Base-by-base conservation (phyloP, 352 stramenopile genomes). In the Globisporangium cederbergense region DNA sequence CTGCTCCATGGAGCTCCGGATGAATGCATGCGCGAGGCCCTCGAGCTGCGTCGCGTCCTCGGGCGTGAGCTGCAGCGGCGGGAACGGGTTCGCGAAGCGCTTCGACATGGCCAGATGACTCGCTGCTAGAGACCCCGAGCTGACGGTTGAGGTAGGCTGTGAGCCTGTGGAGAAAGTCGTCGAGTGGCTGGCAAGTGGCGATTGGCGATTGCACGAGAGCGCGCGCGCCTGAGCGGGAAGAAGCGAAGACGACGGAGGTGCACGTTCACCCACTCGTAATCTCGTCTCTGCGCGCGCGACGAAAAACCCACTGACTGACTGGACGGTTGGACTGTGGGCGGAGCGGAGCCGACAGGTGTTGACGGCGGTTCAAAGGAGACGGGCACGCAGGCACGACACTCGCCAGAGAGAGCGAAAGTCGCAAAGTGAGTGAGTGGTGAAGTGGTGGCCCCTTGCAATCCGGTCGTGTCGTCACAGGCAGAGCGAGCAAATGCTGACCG, bases 41-140 rank as follows among this genome's bases (percentile, higher is more conserved):
- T 67, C 42, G 62, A 63, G 55, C 40, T 58, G 30, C 34, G 22
- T 32, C 32, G 43, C 54, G 34, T 67, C 62, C 22, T 67, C 45
- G 22, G 38, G 9, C 10, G 38, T 64, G 45, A 64, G 52, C 30
- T 57, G 49, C 22, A 65, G 60, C 47, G 60, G 47, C 34, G 60
- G 49, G 60, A 65, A 65, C 47, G 60, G 60, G 30, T 49, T 62
- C 52, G 38, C 42, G 32, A 40, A 57, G 51, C 51, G 51, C 51
- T 57, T 57, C 18, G 51, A 22, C 51, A 57, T 57, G 25, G 18
- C 5, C 2, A 1, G 22, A 18, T 11, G 30, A 32, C 5, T 34
- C 11, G 34, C 14, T 32, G 20, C 22, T 20, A 20, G 34, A 18
- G 34, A 18, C 36, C 32, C 32, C 20, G 38, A 40, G 30, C 14